phyloP scores from a whole-genome alignment of 2,329 filamentous ascomycete species.

The Claviceps quebecensis region DNA sequence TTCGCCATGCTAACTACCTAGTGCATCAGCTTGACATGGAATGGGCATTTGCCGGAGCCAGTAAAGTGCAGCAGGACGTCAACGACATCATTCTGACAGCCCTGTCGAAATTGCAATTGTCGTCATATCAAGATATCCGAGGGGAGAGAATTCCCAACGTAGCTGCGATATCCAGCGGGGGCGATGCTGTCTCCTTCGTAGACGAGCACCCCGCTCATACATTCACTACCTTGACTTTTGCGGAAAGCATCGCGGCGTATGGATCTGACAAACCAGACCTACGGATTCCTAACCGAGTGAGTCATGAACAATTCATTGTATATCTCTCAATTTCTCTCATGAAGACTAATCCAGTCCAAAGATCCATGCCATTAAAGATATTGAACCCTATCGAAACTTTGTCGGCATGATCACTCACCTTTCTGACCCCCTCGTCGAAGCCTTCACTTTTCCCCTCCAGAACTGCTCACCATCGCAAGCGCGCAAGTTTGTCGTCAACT shows the following conservation, averaged over 20 bases:
- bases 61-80: slow-evolving; percentile 20
- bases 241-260: slow-evolving; percentile 55
- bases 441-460: slow-evolving; percentile 51
- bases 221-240: slow-evolving; percentile 23
- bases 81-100: slow-evolving; percentile 21
- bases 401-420: slow-evolving; percentile 62
- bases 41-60: slow-evolving; percentile 64
- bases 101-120: slow-evolving; percentile 15
- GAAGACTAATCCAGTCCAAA: slow-evolving; percentile 19
- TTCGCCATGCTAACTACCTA: neutral
- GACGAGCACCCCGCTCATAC: slow-evolving; percentile 15
- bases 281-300: slow-evolving; percentile 53
- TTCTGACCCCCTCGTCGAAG: slow-evolving; percentile 56
- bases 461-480: slow-evolving; percentile 38
- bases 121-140: slow-evolving; percentile 50
- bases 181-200: neutral
- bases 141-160: slow-evolving; percentile 21
- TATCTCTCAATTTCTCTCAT: slow-evolving; percentile 5
- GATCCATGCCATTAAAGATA: slow-evolving; percentile 50
- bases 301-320: slow-evolving; percentile 7
- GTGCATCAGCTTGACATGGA: slow-evolving; percentile 66
- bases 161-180: slow-evolving; percentile 11
- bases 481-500: slow-evolving; percentile 47
- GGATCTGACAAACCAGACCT: slow-evolving; percentile 90
- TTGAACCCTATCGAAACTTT: slow-evolving; percentile 45